Percentiles rank a stretch among this genome's conserved stretches.
Conservation (phyloP, 2,329 filamentous ascomycete species). For the Colletotrichum echinochloae region DNA sequence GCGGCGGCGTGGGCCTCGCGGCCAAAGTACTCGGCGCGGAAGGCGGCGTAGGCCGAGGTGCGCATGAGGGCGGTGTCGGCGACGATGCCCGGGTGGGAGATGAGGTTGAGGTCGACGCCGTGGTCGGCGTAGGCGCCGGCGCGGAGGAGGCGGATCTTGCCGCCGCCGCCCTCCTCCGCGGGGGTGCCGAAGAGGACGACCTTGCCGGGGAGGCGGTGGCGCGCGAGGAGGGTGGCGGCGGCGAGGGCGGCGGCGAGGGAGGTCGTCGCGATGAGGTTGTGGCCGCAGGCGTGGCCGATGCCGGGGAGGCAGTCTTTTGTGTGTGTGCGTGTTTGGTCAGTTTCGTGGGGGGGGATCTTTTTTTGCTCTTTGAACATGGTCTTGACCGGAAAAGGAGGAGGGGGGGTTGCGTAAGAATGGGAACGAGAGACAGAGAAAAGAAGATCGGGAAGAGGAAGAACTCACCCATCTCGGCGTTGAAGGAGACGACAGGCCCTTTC, state of each 20-base stretch:
- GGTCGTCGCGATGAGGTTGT: conserved; percentile 65
- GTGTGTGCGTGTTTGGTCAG: neutral
- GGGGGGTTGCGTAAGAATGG: too few species aligned
- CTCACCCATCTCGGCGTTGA: conserved; percentile 61
- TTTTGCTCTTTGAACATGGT: too few species aligned
- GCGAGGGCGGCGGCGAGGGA: conserved; percentile 61
- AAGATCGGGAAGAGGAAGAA: neutral
- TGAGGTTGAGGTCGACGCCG: conserved; percentile 62
- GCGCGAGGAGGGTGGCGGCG: conserved; percentile 55
- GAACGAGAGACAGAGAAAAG: too few species aligned
- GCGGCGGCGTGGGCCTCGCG: conserved; percentile 67
- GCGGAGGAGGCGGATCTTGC: conserved; percentile 44
- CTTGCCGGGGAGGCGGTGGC: conserved; percentile 56
- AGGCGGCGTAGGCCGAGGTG: conserved; percentile 62
- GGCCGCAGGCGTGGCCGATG: conserved; percentile 66
- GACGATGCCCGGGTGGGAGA: conserved; percentile 59
- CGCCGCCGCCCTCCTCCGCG: conserved; percentile 61
- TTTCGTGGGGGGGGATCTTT: neutral
- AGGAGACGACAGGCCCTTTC: conserved; percentile 59
- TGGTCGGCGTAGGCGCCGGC: conserved; percentile 52
- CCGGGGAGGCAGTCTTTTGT: conserved; percentile 59
- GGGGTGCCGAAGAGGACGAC: conserved; percentile 64
- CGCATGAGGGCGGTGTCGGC: conserved; percentile 61
- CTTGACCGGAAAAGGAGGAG: too few species aligned
- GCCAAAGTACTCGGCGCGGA: conserved; percentile 65